phyloP scores from a whole-genome alignment of 2,329 filamentous ascomycete genomes.

The Fusarium dlaminii region DNA sequence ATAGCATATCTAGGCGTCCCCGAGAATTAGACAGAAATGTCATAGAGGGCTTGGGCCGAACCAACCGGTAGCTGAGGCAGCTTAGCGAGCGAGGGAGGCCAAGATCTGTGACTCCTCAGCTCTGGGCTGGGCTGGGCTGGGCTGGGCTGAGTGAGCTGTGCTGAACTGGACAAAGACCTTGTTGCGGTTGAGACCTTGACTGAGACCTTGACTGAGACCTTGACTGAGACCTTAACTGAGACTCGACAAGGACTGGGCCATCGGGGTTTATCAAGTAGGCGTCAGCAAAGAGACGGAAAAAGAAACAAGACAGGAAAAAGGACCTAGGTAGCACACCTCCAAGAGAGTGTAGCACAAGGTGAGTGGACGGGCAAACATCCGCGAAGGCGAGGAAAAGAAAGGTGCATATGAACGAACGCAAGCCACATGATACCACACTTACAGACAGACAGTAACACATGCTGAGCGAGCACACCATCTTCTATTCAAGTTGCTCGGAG shows the following conservation, averaged over 20 bases:
- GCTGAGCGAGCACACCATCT: slow-evolving; percentile 1
- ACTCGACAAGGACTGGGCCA: neutral
- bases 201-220: neutral
- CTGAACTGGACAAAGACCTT: neutral
- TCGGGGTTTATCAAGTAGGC: slow-evolving; percentile 15
- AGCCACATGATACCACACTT: slow-evolving; percentile 5
- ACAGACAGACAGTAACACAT: slow-evolving; percentile 1
- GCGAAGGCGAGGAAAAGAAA: slow-evolving; percentile 2
- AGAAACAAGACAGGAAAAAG: neutral
- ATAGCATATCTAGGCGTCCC: slow-evolving; percentile 4
- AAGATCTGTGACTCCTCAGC: neutral
- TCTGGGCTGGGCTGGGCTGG: neutral
- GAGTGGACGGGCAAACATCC: neutral
- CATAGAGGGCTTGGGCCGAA: neutral
- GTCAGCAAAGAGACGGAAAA: neutral
- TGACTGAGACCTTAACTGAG: neutral
- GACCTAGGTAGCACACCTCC: neutral
- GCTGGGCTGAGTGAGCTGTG: neutral
- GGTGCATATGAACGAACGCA: slow-evolving; percentile 12
- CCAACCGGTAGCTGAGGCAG: slow-evolving; percentile 10
- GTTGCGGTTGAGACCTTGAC: slow-evolving; percentile 6
- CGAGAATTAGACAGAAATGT: neutral
- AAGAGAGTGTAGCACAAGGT: neutral
- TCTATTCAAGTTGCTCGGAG: neutral
- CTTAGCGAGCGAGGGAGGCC: neutral